phyloP scores from a whole-genome alignment of 1,284 basidiomycete genomes.

The Stereum hirsutum region DNA sequence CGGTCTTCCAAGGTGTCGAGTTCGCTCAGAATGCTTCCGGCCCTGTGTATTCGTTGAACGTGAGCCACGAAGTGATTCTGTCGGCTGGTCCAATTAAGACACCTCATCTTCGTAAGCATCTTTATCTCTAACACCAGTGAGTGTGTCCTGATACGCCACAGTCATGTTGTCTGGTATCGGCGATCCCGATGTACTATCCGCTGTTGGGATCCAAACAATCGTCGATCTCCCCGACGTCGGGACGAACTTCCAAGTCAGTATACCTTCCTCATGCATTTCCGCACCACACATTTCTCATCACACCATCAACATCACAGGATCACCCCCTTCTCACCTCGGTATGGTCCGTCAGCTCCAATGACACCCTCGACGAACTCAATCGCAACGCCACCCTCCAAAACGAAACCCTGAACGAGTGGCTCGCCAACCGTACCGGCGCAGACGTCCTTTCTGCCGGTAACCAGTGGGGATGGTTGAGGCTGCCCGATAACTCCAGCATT shows the following conservation, averaged over 20 bases:
- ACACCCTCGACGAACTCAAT: constrained; percentile 15
- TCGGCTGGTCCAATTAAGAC: constrained; percentile 13
- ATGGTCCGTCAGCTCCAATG: constrained; percentile 19
- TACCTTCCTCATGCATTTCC: too few species aligned
- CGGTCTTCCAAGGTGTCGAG: constrained; percentile 5
- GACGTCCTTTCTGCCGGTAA: too few species aligned
- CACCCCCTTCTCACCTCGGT: constrained; percentile 18
- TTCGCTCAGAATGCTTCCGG: constrained; percentile 1
- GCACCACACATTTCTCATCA: too few species aligned
- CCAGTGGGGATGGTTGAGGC: too few species aligned
- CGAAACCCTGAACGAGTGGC: constrained; percentile 16
- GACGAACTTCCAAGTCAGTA: constrained; percentile 28
- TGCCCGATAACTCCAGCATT: constrained; percentile 18
- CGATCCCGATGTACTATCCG: constrained; percentile 15
- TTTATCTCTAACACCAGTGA: neutral
- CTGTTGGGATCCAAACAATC: constrained; percentile 19
- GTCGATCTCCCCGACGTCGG: constrained; percentile 30
- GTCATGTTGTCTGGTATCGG: constrained; percentile 31
- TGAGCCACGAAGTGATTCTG: constrained; percentile 11
- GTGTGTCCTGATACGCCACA: neutral
- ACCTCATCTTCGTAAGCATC: constrained; percentile 8
- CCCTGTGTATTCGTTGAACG: constrained; percentile 1
- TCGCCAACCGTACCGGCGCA: too few species aligned
- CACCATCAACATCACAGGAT: too few species aligned
- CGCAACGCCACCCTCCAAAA: constrained; percentile 11